Evolutionary conservation across 176 grass and related monocot genomes (phyloP).

Genomic region (Musa itinerans): DNA sequence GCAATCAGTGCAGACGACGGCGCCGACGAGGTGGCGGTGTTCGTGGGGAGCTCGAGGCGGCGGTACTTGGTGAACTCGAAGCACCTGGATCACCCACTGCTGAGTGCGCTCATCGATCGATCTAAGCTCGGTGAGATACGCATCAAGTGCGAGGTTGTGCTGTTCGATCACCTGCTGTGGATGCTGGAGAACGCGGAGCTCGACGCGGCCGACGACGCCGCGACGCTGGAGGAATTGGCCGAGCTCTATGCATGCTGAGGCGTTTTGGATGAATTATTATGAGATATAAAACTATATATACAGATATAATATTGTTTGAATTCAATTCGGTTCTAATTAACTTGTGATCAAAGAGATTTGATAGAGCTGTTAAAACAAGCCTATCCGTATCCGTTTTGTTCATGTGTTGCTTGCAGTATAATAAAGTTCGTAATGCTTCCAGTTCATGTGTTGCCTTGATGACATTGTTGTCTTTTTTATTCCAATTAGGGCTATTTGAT

Average conservation of each 20-base stretch:
- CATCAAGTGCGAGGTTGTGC: conserved; percentile 79
- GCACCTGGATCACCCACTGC: conserved; percentile 69
- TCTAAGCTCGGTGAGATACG: neutral
- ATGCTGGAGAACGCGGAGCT: conserved; percentile 61
- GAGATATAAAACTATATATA: too few relatives aligned
- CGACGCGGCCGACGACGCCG: conserved; percentile 23
- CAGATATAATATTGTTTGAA: too few relatives aligned
- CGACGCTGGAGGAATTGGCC: conserved; percentile 48
- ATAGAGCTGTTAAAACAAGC: too few relatives aligned
- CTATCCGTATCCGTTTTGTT: too few relatives aligned
- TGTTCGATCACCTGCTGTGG: conserved; percentile 93
- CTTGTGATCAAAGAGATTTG: too few relatives aligned
- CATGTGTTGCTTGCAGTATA: too few relatives aligned
- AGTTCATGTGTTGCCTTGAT: too few relatives aligned
- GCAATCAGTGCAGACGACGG: neutral
- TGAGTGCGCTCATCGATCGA: conserved; percentile 49
- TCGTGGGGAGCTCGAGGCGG: conserved; percentile 70
- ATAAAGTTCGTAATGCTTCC: too few relatives aligned
- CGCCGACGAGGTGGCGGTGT: conserved; percentile 25
- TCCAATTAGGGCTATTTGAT: too few relatives aligned
- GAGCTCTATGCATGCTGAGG: conserved; percentile 58
- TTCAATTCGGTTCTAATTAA: too few relatives aligned
- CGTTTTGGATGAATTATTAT: too few relatives aligned
- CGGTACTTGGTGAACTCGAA: conserved; percentile 57
- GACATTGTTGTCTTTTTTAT: too few relatives aligned